Conservation (phyloP, 2,329 filamentous ascomycete species). For the Xylogone sp. region DNA sequence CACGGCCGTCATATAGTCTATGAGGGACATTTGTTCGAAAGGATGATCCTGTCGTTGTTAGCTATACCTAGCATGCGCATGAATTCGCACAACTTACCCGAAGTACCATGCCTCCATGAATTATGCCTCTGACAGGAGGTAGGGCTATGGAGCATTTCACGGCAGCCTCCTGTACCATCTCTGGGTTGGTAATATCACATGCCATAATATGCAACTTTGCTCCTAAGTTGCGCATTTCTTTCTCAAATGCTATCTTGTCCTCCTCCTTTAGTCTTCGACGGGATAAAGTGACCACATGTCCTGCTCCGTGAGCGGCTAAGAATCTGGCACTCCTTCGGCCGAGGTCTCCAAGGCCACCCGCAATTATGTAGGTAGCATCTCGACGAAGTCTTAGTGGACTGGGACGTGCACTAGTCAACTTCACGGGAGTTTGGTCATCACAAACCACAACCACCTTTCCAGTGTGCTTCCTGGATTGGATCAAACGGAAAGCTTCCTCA, state of each 20-base stretch:
- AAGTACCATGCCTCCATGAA: slow-evolving; percentile 25
- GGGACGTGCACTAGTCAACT: neutral
- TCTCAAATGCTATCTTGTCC: slow-evolving; percentile 7
- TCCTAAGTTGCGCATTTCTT: slow-evolving; percentile 5
- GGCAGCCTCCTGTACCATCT: neutral
- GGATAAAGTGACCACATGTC: slow-evolving; percentile 12
- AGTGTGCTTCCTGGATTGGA: slow-evolving; percentile 18
- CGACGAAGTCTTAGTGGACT: slow-evolving; percentile 7
- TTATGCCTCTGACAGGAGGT: slow-evolving; percentile 18
- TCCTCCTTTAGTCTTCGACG: slow-evolving; percentile 6
- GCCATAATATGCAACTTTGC: slow-evolving; percentile 13
- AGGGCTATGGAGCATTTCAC: slow-evolving; percentile 1
- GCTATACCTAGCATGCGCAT: neutral
- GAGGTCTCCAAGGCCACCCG: slow-evolving; percentile 23
- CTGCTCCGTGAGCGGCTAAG: slow-evolving; percentile 12
- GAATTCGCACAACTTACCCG: slow-evolving; percentile 8
- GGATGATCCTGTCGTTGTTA: slow-evolving; percentile 13
- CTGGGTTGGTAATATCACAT: slow-evolving; percentile 14
- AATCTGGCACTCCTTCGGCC: slow-evolving; percentile 16
- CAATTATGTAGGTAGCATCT: slow-evolving; percentile 21
- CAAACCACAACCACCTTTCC: slow-evolving; percentile 20
- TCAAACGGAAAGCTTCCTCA: slow-evolving; percentile 12
- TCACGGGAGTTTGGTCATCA: slow-evolving; percentile 3
- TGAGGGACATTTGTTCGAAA: slow-evolving; percentile 20
- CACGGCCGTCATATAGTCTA: slow-evolving; percentile 7